Evolutionary conservation across 2,329 filamentous ascomycete species (phyloP), one percentile per base, ranked within the genome.

Genomic region (Curvularia eragrostidis): DNA sequence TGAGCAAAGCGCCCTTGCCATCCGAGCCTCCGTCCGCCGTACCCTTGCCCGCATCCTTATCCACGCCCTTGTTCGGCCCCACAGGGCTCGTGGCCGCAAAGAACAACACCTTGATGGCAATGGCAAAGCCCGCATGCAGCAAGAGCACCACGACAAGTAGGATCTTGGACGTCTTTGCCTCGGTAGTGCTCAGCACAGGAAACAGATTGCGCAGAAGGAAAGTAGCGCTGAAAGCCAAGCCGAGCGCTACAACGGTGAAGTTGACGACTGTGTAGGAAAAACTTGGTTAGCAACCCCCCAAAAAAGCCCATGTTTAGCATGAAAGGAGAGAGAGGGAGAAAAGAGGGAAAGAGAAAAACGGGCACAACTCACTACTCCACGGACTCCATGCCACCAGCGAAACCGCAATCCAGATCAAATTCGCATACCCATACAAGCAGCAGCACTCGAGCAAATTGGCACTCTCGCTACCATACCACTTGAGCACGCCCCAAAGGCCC

Each of bases 31-130:
- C 24, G 34, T 47, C 44, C 28, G 44, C 44, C 2, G 44, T 34
- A 1, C 47, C 47, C 34, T 49, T 69, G 26, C 66, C 69, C 28
- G 63, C 63, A 18, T 52, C 64, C 38, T 66, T 62, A 8, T 63
- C 67, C n/a, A n/a, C n/a, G 18, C 55, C 65, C 53, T 71, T 70
- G 6, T 69, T 67, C 21, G 72, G 66, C 2, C 71, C 71, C 2
- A 75, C 68, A 1, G 75, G 74, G 46, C 75, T 77, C 10, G 71
- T 84, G 59, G 80, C 85, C 67, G 93, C 93, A 79, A 99, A 99
- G 84, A 98, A 98, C 26, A 98, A 80, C 58, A 97, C 89, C 84
- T 98, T 98, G 79, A 99, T 98, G 4, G 94, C 91, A 69, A 98
- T 86, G 1, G 94, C 87, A 65, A 99, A 83, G n/a, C 90, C 95